These are phyloP conservation scores for Ophiocordyceps sinensis DNA, from an alignment of 2,329 filamentous ascomycete genomes.

Conservation along the genomic window DNA sequence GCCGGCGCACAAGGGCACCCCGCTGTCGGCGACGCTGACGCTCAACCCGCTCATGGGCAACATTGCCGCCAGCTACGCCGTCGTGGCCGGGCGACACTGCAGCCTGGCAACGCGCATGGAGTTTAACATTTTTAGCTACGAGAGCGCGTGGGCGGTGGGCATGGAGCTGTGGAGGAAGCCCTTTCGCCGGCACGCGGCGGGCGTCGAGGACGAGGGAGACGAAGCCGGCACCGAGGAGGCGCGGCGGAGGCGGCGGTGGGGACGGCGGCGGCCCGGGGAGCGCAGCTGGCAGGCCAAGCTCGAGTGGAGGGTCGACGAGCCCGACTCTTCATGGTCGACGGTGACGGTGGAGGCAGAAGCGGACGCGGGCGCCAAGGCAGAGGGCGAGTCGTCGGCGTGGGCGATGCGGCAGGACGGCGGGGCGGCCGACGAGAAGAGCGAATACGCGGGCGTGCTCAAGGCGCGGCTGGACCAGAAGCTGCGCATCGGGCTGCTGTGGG, in stretches of 20 bases:
- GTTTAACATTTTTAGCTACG: constrained; percentile 97
- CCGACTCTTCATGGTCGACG: constrained; percentile 18
- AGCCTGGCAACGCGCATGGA: constrained; percentile 83
- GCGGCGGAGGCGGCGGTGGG: constrained; percentile 19
- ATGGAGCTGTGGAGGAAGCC: constrained; percentile 80
- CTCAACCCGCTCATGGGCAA: constrained; percentile 91
- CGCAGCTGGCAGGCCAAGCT: constrained; percentile 40
- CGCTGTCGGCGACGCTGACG: constrained; percentile 85
- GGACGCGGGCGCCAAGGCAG: constrained; percentile 12
- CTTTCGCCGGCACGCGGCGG: constrained; percentile 21
- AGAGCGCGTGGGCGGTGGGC: constrained; percentile 83
- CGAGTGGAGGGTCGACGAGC: constrained; percentile 28
- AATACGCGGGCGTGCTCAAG: constrained; percentile 78
- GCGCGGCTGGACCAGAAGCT: constrained; percentile 79
- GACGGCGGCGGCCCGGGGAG: constrained; percentile 2
- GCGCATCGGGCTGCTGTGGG: constrained; percentile 78
- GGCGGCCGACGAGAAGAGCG: constrained; percentile 33
- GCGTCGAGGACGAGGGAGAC: constrained; percentile 11
- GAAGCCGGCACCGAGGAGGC: too few species aligned
- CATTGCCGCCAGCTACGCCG: constrained; percentile 79
- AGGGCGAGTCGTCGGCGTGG: constrained; percentile 1
- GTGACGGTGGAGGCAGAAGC: too few species aligned
- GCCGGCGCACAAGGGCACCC: constrained; percentile 66
- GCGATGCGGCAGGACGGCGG: constrained; percentile 2
- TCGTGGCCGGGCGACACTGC: constrained; percentile 70